A percentile compares a stretch with the other conserved stretches of the same genome.
Evolutionary conservation across 179 eudicot species (phyloP).

Genomic region (Vitellaria paradoxa): DNA sequence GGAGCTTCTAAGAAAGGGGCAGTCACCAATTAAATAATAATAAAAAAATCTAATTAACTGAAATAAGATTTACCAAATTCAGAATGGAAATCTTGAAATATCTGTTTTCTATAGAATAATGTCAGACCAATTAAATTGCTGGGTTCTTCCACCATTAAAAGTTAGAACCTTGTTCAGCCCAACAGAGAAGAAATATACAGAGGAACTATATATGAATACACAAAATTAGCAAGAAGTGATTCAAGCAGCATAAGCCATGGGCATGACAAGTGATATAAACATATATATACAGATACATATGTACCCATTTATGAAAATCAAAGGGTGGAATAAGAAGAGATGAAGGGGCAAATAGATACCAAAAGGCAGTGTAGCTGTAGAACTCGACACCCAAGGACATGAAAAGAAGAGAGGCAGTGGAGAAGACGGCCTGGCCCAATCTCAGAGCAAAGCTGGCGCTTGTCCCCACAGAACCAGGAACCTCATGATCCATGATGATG

Average conservation of each 20-base stretch:
- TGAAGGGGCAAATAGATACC: slow-evolving; percentile 28
- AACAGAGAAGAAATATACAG: not conserved
- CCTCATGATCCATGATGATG: slow-evolving; percentile 19
- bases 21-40: not conserved
- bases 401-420: slow-evolving; percentile 49
- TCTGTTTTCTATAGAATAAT: not conserved
- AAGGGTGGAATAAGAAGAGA: no score
- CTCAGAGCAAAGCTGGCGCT: slow-evolving; percentile 45
- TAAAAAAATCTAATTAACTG: not conserved
- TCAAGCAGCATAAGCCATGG: not conserved
- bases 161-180: not conserved
- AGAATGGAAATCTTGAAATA: not conserved
- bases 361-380: slow-evolving; percentile 59
- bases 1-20: not conserved
- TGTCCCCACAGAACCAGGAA: slow-evolving; percentile 55
- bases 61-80: not conserved
- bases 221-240: not conserved
- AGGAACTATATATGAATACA: not conserved
- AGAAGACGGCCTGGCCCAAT: slow-evolving; percentile 50
- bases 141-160: not conserved
- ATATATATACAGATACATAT: no score
- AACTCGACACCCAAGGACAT: slow-evolving; percentile 54
- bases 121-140: not conserved
- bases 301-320: no score
- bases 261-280: not conserved